Percentiles rank a stretch among this genome's conserved stretches.
Conservation (phyloP, 192 early-diverging fungal genomes). For the Mortierella antarctica region DNA sequence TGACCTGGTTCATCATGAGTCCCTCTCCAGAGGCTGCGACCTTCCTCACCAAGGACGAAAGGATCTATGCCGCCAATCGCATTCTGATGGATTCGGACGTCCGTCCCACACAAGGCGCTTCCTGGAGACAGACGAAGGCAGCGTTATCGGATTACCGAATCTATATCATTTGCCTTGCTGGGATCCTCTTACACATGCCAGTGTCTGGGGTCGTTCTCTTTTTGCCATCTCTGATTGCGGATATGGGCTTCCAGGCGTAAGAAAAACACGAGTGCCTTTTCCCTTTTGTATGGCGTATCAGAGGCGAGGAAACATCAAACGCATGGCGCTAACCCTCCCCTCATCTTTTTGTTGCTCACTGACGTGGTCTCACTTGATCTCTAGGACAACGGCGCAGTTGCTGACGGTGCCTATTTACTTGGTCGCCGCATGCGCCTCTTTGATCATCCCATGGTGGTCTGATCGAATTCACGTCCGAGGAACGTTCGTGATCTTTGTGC, state of each 20-base stretch:
- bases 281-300: no score
- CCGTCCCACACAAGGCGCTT: conserved; percentile 10
- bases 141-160: conserved; percentile 53
- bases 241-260: conserved; percentile 57
- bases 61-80: conserved; percentile 53
- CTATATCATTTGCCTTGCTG: conserved; percentile 22
- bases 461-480: conserved; percentile 63
- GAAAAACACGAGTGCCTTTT: conserved; percentile 21
- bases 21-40: conserved; percentile 59
- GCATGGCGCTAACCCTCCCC: background rate
- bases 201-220: conserved; percentile 48
- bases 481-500: conserved; percentile 46
- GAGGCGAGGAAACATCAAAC: background rate
- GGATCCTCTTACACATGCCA: conserved; percentile 2
- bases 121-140: conserved; percentile 40
- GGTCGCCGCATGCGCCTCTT: conserved; percentile 36
- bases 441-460: conserved; percentile 60
- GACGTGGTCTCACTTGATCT: background rate
- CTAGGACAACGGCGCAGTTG: conserved; percentile 52
- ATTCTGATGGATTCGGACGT: conserved; percentile 31
- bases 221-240: conserved; percentile 58
- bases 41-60: conserved; percentile 49
- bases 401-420: conserved; percentile 57
- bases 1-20: conserved; percentile 64
- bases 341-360: background rate